Evolutionary conservation across 2,329 filamentous ascomycete species (phyloP).

Genomic region (Grosmannia huntii): DNA sequence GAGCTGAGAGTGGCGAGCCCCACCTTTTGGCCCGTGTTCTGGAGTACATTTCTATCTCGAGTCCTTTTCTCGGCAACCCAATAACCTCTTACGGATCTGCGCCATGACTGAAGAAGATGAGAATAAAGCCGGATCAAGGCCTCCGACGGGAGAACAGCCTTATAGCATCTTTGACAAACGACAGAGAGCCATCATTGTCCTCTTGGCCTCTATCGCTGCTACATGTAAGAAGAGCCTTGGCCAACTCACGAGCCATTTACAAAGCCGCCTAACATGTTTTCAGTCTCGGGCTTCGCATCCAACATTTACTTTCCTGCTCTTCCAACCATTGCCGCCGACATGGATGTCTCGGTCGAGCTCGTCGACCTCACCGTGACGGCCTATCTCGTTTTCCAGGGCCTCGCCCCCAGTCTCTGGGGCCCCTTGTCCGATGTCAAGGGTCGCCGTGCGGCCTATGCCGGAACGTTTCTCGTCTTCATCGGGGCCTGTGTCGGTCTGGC

Average conservation of each 20-base stretch:
- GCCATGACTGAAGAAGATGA: not conserved
- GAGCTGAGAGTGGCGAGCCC: conserved; percentile 7
- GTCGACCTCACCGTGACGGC: conserved; percentile 42
- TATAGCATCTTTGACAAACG: conserved; percentile 37
- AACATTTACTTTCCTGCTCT: conserved; percentile 42
- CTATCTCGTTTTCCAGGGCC: conserved; percentile 50
- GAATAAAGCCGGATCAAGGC: not conserved
- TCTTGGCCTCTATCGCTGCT: conserved; percentile 33
- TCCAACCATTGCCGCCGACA: conserved; percentile 23
- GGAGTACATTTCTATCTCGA: not conserved
- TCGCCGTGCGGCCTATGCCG: conserved; percentile 46
- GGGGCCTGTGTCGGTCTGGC: conserved; percentile 46
- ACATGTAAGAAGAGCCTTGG: conserved; percentile 26
- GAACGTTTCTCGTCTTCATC: conserved; percentile 45
- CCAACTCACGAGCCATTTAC: conserved; percentile 2
- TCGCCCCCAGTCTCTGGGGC: conserved; percentile 47
- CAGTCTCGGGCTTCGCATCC: conserved; percentile 44
- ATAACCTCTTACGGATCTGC: not conserved
- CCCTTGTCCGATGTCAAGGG: conserved; percentile 48
- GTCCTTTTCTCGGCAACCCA: not conserved
- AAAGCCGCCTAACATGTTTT: not conserved
- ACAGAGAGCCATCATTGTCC: conserved; percentile 34
- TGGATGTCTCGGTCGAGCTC: conserved; percentile 24
- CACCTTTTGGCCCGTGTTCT: not conserved
- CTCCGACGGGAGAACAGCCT: conserved; percentile 13